These are phyloP conservation scores for Dianthus caryophyllus DNA, from an alignment of 148 eudicot species.

Conservation along the genomic window DNA sequence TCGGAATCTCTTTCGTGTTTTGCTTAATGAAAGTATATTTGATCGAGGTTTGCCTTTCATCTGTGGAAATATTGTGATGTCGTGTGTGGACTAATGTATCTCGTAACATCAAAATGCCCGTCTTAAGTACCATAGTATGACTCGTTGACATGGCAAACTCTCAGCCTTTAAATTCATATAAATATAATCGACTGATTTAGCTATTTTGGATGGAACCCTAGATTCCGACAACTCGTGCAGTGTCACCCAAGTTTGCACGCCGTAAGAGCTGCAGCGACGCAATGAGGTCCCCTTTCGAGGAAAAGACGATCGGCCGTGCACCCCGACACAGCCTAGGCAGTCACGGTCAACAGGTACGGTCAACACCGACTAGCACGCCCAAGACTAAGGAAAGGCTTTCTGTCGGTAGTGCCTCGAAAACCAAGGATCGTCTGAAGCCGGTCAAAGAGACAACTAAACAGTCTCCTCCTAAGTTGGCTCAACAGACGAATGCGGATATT, in stretches of 20 bases:
- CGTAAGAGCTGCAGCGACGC: slow-evolving; percentile 84
- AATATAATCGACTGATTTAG: slow-evolving; percentile 20
- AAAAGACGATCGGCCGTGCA: slow-evolving; percentile 39
- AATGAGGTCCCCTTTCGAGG: slow-evolving; percentile 33
- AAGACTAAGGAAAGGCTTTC: slow-evolving; percentile 47
- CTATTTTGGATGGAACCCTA: slow-evolving; percentile 22
- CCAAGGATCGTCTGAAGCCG: slow-evolving; percentile 34
- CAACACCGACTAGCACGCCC: slow-evolving; percentile 31
- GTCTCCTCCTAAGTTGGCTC: slow-evolving; percentile 35
- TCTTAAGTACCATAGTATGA: not conserved
- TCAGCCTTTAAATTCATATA: not conserved
- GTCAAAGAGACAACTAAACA: slow-evolving; percentile 36
- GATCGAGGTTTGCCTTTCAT: slow-evolving; percentile 11
- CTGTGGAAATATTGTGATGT: no score
- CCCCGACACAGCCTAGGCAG: slow-evolving; percentile 64
- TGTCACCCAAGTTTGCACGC: slow-evolving; percentile 78
- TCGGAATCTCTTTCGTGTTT: not conserved
- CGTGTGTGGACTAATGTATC: no score
- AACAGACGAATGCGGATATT: slow-evolving; percentile 39
- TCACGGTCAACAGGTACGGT: slow-evolving; percentile 35
- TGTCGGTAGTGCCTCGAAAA: slow-evolving; percentile 20
- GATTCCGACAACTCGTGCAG: slow-evolving; percentile 66
- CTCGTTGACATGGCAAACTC: not conserved
- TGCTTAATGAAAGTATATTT: not conserved
- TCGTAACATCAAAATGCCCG: not conserved